A percentile compares a stretch with the other conserved stretches of the same genome.
These are phyloP conservation scores for Elsinoe batatas DNA, from an alignment of 2,329 filamentous ascomycete species.

Conservation along the genomic window DNA sequence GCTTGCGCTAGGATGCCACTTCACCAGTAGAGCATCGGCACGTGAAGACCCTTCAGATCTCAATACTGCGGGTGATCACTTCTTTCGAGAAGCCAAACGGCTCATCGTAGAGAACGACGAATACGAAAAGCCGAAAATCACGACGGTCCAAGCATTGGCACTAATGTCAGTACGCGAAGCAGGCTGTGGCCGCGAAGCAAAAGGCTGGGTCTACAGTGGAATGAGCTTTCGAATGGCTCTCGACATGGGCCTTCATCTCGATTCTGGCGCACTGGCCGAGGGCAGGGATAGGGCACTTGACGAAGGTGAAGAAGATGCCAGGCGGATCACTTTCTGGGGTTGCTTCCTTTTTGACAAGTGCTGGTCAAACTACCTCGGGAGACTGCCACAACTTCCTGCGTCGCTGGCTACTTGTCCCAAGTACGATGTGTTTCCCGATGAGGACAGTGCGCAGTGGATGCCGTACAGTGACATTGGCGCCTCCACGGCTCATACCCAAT, in stretches of 20 bases:
- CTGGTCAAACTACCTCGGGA: slow-evolving; percentile 94
- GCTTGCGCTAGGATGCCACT: slow-evolving; percentile 27
- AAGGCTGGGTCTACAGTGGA: slow-evolving; percentile 96
- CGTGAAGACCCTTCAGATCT: slow-evolving; percentile 53
- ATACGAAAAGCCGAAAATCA: slow-evolving; percentile 77
- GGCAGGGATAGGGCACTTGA: slow-evolving; percentile 51
- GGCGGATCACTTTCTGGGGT: slow-evolving; percentile 91
- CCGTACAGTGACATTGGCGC: slow-evolving; percentile 81
- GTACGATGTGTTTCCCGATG: slow-evolving; percentile 79
- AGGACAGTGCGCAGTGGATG: slow-evolving; percentile 78
- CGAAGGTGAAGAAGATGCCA: slow-evolving; percentile 78
- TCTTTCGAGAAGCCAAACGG: slow-evolving; percentile 87
- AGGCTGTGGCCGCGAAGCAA: slow-evolving; percentile 84
- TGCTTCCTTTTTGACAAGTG: slow-evolving; percentile 98
- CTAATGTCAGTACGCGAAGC: slow-evolving; percentile 96
- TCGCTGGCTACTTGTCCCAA: slow-evolving; percentile 76
- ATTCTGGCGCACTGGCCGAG: slow-evolving; percentile 56
- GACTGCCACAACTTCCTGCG: slow-evolving; percentile 75
- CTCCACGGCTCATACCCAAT: slow-evolving; percentile 62
- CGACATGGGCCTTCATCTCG: slow-evolving; percentile 84
- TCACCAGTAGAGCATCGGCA: slow-evolving; percentile 53
- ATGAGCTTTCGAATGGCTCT: slow-evolving; percentile 98
- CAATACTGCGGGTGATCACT: slow-evolving; percentile 62
- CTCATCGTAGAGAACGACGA: slow-evolving; percentile 85
- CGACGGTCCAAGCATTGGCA: slow-evolving; percentile 85